These are phyloP conservation scores for Fusarium zealandicum DNA, from an alignment of 2,329 filamentous ascomycete genomes.

Conservation along the genomic window DNA sequence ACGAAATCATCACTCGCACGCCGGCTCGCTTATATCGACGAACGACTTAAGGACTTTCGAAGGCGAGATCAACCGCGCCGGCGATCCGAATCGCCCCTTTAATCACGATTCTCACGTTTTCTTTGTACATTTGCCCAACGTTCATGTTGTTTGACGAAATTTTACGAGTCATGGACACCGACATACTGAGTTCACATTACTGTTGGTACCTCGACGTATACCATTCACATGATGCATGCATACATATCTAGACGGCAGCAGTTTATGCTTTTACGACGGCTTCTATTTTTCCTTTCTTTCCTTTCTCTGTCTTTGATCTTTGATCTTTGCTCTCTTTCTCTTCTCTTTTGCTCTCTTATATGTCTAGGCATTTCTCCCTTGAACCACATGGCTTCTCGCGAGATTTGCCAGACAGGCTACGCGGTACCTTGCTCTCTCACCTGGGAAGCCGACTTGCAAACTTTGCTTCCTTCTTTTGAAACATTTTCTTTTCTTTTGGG, in stretches of 20 bases:
- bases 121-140: constrained; percentile 31
- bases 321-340: constrained; percentile 12
- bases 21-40: constrained; percentile 65
- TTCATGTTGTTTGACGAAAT: constrained; percentile 37
- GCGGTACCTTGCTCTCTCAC: constrained; percentile 17
- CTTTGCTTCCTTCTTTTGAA: constrained; percentile 5
- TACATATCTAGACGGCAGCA: constrained; percentile 40
- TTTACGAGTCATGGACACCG: constrained; percentile 37
- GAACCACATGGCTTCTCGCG: constrained; percentile 3
- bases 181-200: constrained; percentile 24
- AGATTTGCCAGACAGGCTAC: constrained; percentile 10
- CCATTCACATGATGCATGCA: constrained; percentile 39
- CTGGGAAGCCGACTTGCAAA: constrained; percentile 9
- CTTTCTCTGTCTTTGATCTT: constrained; percentile 7
- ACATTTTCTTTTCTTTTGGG: constrained; percentile 2
- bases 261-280: constrained; percentile 28
- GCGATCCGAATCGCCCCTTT: constrained; percentile 60
- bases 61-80: constrained; percentile 51
- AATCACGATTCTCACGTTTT: constrained; percentile 34
- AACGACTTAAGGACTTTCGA: constrained; percentile 63
- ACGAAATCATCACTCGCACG: constrained; percentile 56
- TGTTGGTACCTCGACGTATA: constrained; percentile 27
- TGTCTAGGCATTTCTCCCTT: constrained; percentile 6
- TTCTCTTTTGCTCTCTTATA: constrained; percentile 22
- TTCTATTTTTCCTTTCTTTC: constrained; percentile 4